Evolutionary conservation across 768 basidiomycete genomes (phyloP).

Genomic region (Russula sp.): DNA sequence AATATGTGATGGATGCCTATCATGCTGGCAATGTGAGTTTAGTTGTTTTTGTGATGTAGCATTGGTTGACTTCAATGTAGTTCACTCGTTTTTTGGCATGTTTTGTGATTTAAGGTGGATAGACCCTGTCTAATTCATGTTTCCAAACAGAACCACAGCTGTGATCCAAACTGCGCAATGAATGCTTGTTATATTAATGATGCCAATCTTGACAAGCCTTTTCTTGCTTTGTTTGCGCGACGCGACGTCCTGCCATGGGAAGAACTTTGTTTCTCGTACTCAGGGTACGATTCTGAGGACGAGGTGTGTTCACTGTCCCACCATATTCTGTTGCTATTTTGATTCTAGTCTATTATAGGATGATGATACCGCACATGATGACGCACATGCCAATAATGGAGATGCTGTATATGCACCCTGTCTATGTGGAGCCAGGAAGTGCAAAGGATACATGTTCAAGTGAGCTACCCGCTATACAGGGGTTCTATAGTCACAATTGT

Average conservation of each 20-base stretch:
- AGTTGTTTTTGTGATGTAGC: not conserved
- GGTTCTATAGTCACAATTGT: not conserved
- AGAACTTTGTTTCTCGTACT: slow-evolving; percentile 76
- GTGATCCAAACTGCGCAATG: slow-evolving; percentile 76
- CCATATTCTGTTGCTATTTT: not conserved
- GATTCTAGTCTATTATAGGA: not conserved
- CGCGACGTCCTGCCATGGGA: slow-evolving; percentile 58
- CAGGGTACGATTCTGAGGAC: slow-evolving; percentile 42
- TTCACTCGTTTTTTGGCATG: slow-evolving; percentile 87
- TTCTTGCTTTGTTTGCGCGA: slow-evolving; percentile 60
- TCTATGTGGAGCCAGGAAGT: slow-evolving; percentile 47
- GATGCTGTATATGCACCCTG: slow-evolving; percentile 46
- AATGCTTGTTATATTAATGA: slow-evolving; percentile 78
- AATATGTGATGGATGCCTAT: slow-evolving; percentile 78
- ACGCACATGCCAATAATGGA: slow-evolving; percentile 11
- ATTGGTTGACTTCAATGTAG: slow-evolving; percentile 35
- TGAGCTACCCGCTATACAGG: not conserved
- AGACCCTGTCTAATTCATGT: not conserved
- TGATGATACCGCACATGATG: slow-evolving; percentile 4
- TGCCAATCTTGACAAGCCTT: slow-evolving; percentile 60
- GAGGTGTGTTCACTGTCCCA: slow-evolving; percentile 12
- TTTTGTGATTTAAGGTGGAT: slow-evolving; percentile 9
- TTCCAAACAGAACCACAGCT: slow-evolving; percentile 73
- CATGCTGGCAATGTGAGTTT: slow-evolving; percentile 75
- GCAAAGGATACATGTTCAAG: slow-evolving; percentile 38